Percentiles rank a stretch among this genome's conserved stretches.
These are phyloP conservation scores for Fusarium pininemorale DNA, from an alignment of 2,329 filamentous ascomycete genomes.

Conservation along the genomic window DNA sequence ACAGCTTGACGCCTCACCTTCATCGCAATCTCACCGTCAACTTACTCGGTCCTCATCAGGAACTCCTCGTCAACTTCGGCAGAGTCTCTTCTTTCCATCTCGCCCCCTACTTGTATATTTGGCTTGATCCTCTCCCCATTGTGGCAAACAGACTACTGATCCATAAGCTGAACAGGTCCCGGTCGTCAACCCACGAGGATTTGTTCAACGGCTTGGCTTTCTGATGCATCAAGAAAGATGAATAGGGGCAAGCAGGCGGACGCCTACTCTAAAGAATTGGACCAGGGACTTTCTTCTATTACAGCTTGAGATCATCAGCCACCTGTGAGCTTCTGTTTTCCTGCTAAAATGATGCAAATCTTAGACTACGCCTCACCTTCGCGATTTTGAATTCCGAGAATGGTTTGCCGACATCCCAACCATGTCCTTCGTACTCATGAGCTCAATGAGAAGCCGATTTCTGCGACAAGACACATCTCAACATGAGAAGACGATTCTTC, in stretches of 20 bases:
- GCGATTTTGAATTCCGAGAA: too few relatives aligned
- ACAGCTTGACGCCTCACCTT: too few relatives aligned
- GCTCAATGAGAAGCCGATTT: too few relatives aligned
- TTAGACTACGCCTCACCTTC: too few relatives aligned
- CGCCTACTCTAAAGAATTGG: not conserved
- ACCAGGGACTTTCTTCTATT: not conserved
- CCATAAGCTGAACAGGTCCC: too few relatives aligned
- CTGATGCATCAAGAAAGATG: not conserved
- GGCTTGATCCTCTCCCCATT: not conserved
- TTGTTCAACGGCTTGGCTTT: not conserved
- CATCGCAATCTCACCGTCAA: not conserved
- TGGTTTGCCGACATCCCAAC: too few relatives aligned
- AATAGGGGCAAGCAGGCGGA: too few relatives aligned
- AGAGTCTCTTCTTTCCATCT: not conserved
- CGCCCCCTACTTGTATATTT: not conserved
- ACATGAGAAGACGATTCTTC: too few relatives aligned
- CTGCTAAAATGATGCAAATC: not conserved
- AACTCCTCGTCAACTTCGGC: not conserved
- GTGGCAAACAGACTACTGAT: too few relatives aligned
- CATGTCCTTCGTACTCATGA: not conserved
- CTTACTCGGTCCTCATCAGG: too few relatives aligned
- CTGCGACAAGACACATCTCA: not conserved
- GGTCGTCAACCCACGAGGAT: rapidly evolving
- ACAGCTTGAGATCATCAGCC: too few relatives aligned
- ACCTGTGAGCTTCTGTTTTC: not conserved